Evolutionary conservation across 257 asterid genomes (phyloP), one percentile per base, ranked within the genome.

Genomic region (Scutellaria barbata): DNA sequence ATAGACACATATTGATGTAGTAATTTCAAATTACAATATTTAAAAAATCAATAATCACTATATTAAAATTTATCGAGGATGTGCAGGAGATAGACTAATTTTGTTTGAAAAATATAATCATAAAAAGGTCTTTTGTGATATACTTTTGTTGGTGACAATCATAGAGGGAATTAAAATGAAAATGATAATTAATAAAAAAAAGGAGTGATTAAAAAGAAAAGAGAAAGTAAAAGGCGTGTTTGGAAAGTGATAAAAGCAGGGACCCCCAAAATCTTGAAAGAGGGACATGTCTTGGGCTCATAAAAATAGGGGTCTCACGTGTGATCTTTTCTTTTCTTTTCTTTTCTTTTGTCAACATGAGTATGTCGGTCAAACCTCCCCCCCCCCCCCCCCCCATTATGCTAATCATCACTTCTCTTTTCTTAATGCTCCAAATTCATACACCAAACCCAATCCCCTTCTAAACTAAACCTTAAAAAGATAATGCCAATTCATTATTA

Each of bases 341-440:
- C 4, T 30, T 30, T 30, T 2, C 4, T 30, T 73, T 83, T 65
- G 89, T 81, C 87, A 82, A 86, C 81, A 81, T 78, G 79, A 81
- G 77, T 68, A 54, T 80, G 86, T 82, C 87, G 87, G 92, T 86
- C 88, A 81, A 86, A 82, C 79, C 66, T 16, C n/a, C 59, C 70
- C 60, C 73, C 57, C 71, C 78, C 73, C 79, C 66, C 10, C n/a
- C 59, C 70, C 60, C 73, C 57, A 73, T 80, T 75, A 78, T 74
- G 76, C 82, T 79, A 80, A 79, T 83, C 81, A 81, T 71, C 74
- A 59, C 71, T n/a, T 46, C 76, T 68, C 46, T 53, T 58, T 55
- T 61, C 76, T n/a, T 66, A 73, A 52, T 63, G 11, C 74, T 22
- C 70, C 33, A 55, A 35, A 62, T 62, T 63, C 45, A 66, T 48